These are phyloP conservation scores for Saccharomyces hybrid DNA, from an alignment of 1,139 yeast genomes.

Conservation along the genomic window DNA sequence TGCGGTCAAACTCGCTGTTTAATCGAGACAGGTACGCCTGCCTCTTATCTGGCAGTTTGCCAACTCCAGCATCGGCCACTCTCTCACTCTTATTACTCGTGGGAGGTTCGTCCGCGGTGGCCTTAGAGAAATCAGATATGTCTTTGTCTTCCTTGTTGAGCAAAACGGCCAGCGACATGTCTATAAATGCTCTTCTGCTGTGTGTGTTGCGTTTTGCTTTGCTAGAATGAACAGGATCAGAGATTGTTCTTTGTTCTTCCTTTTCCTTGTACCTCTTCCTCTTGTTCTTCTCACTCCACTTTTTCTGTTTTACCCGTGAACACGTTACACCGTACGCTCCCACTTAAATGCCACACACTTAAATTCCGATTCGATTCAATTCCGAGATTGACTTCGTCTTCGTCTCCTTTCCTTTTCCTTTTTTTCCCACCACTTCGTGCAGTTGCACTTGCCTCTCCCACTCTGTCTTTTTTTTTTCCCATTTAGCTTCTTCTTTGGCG, in stretches of 20 bases:
- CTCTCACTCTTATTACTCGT: constrained; percentile 1
- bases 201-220: background rate
- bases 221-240: background rate
- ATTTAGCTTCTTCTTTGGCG: background rate
- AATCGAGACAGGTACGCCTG: constrained; percentile 13
- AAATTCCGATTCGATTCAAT: background rate
- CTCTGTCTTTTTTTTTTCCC: background rate
- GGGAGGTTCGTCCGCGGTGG: background rate
- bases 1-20: constrained; percentile 17
- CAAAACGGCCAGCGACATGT: constrained; percentile 25
- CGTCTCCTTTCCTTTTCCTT: background rate
- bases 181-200: background rate
- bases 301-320: background rate
- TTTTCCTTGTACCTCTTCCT: background rate
- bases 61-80: background rate
- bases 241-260: background rate
- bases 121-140: background rate
- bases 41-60: background rate
- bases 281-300: background rate
- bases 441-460: background rate
- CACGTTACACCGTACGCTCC: background rate
- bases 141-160: constrained; percentile 23
- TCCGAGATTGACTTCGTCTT: background rate
- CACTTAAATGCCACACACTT: background rate
- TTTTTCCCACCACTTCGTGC: constrained; percentile 1